Base-by-base conservation (phyloP, 768 basidiomycete genomes). In the Leccinum pellstonianum region DNA sequence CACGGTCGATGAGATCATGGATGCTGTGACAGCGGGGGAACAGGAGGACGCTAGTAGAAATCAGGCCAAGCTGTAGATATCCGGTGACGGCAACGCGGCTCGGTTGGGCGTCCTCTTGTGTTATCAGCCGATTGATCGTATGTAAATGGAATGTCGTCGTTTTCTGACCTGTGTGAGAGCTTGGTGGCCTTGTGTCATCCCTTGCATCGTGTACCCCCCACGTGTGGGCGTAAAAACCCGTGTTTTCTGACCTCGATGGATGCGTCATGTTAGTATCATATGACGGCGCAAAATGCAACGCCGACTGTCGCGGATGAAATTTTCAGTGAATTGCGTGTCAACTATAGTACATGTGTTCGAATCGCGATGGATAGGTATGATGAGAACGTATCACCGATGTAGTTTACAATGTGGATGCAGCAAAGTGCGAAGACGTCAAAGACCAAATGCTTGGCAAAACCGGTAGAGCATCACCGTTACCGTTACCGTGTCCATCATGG, bases 401-500 rank as follows among this genome's bases (percentile, higher is more conserved):
- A 72, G 57, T 64, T 53, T 73, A 75, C 72, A 74, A 67, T 72
- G 66, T 63, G 67, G 60, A 62, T 70, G 70, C 64, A 58, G 52
- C 56, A 65, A 29, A 57, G 61, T 57, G 60, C 56, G 56, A 43
- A 43, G 43, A 64, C 29, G 63, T 79, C 73, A 81, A 52, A 81
- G 75, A 62, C 79, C 79, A 64, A 79, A 82, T 33, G 77, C 75
- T 59, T 75, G 79, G 66, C 87, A 89, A 73, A 91, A 90, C 52
- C 92, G 86, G 76, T 90, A 92, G 37, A 93, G 80, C 90, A 93
- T 92, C 56, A 85, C 84, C 29, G 91, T 91, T 65, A 93, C 85
- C 27, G 87, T 88, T 61, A 93, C 90, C 49, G 84, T 86, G 79
- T 93, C 90, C 91, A 93, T 93, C 74, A 93, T 86, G 64, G 91